Evolutionary conservation across 2,329 filamentous ascomycete genomes (phyloP), one percentile per base, ranked within the genome.

Genomic region (Plectosphaerella sp.): DNA sequence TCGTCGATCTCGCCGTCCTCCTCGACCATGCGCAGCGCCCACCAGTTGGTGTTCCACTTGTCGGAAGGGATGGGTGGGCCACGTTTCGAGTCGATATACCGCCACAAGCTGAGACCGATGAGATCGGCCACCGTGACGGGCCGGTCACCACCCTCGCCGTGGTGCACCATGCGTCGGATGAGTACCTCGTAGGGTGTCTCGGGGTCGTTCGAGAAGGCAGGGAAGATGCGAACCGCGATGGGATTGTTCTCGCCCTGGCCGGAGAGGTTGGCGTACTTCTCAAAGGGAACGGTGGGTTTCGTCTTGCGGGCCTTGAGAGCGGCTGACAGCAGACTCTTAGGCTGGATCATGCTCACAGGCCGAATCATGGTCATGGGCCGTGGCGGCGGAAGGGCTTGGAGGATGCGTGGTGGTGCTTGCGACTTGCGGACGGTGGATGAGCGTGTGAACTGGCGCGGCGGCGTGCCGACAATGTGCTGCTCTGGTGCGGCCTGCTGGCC

Each of bases 1-100:
- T 91, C 88, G 59, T 95, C 89, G 1, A 93, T 85, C 62, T 94
- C 89, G 47, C 88, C 90, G 52, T 89, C 88, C 63, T 94, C 84
- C 55, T 94, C 85, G 2, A 92, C 88, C 84, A 95, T 91, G 41
- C 89, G 81, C 52, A 95, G 71, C 22, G 85, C 89, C 87, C 88
- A 94, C 74, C 84, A 84, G 62, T 93, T 93, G 59, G 92, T 86
- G 59, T 89, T 90, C 49, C 84, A 74, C 62, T 90, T 89, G 48
- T 85, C 80, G 2, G 72, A 65, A 0, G 83, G 73, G 10, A 94
- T 72, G 1, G 78, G 65, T 4, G 89, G 89, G 57, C 91, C 82
- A 25, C 84, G 73, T 59, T 88, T 88, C 64, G 92, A 88, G 60
- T 92, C 86, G 47, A 83, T 82, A 64, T 93, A 94, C 56, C 87